Evolutionary conservation across 1,139 yeast species (phyloP), one percentile per base, ranked within the genome.

Genomic region (Geotrichum reessii): DNA sequence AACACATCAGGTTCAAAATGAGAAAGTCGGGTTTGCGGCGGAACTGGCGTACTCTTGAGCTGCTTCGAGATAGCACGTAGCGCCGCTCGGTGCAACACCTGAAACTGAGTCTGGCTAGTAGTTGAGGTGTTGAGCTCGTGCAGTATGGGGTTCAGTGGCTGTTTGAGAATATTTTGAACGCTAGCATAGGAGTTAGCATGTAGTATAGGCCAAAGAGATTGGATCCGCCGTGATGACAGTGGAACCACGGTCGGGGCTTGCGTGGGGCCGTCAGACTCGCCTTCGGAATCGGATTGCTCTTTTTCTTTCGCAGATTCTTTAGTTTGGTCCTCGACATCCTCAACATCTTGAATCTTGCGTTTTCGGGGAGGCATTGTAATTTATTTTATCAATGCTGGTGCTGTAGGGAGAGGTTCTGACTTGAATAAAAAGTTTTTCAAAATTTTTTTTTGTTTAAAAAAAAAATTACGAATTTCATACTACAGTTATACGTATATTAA

Each of bases 191-290:
- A 66, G 11, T 52, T 47, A 31, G 63, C 63, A 28, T 64, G 56
- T 5, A 66, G 53, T 8, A 57, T 55, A 12, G 61, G 63, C 68
- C 68, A 66, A 1, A 64, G 52, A 14, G 60, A 40, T 50, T 63
- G 59, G 44, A 66, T 58, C 31, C 57, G 49, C 9, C 56, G 52
- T 17, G 61, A 50, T 14, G 64, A 58, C 3, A 58, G 52, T 27
- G 56, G 47, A 3, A 63, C 55, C 24, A 44, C 55, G 19, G 47
- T 46, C 3, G 58, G 56, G 28, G 22, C 19, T 14, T 37, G 27
- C n/a, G n/a, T 17, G 14, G 53, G 22, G 33, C 19, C 27, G 19
- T 19, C 53, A 14, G 24, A 24, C 27, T 50, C 53, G 19, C 22
- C 53, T 9, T 46, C 44, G 6, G 44, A n/a, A 17, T 5, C 44